These are phyloP conservation scores for Vachellia collinsii DNA, from an alignment of 306 rosid species.

Conservation along the genomic window DNA sequence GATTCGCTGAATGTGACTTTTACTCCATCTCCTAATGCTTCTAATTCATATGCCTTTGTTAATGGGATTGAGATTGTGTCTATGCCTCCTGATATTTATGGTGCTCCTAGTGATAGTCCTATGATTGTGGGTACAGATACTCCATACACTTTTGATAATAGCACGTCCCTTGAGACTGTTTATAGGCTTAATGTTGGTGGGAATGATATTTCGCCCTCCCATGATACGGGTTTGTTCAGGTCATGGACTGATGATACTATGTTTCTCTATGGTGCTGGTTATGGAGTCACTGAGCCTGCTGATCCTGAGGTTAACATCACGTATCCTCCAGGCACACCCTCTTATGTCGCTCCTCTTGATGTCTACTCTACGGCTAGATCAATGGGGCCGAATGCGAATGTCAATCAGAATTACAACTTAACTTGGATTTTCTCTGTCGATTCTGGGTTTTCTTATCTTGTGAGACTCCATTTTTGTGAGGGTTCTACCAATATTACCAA, in stretches of 20 bases:
- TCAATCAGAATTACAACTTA: slow-evolving; percentile 75
- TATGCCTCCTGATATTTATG: slow-evolving; percentile 81
- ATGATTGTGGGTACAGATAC: slow-evolving; percentile 51
- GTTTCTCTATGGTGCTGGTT: slow-evolving; percentile 64
- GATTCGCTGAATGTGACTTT: slow-evolving; percentile 68
- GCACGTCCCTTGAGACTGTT: slow-evolving; percentile 71
- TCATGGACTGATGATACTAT: slow-evolving; percentile 72
- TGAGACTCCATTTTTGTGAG: slow-evolving; percentile 94
- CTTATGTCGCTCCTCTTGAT: slow-evolving; percentile 66
- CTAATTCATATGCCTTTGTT: slow-evolving; percentile 78
- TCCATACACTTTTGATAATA: slow-evolving; percentile 53
- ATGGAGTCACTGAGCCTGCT: slow-evolving; percentile 61
- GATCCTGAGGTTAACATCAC: slow-evolving; percentile 53
- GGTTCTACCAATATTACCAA: slow-evolving; percentile 43
- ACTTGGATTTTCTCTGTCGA: slow-evolving; percentile 82
- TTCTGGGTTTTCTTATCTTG: slow-evolving; percentile 80
- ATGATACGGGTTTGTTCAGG: slow-evolving; percentile 85
- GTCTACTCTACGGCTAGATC: slow-evolving; percentile 83
- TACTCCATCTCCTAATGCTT: slow-evolving; percentile 56
- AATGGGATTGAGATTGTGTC: slow-evolving; percentile 94
- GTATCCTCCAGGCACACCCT: slow-evolving; percentile 51
- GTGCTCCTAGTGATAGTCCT: slow-evolving; percentile 41
- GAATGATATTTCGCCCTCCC: slow-evolving; percentile 71
- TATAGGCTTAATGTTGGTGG: slow-evolving; percentile 90
- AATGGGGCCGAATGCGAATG: slow-evolving; percentile 63